These are phyloP conservation scores for Phylloporus sp. DNA, from an alignment of 768 basidiomycete genomes.

Conservation along the genomic window DNA sequence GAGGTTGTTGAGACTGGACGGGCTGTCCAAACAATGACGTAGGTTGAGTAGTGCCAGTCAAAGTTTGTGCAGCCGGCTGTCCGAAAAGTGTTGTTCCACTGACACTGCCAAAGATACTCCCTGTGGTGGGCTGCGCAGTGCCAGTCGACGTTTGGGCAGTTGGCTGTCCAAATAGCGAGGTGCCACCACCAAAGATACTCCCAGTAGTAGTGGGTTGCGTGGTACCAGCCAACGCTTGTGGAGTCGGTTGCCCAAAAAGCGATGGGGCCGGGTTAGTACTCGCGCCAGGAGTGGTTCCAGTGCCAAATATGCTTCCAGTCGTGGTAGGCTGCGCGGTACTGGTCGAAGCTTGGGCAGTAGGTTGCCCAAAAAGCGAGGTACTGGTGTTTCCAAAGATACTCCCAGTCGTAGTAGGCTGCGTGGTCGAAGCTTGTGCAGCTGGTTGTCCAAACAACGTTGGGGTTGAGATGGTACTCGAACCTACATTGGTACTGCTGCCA, in stretches of 20 bases:
- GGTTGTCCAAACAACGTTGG: neutral
- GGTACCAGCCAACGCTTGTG: constrained; percentile 8
- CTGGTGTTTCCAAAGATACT: constrained; percentile 10
- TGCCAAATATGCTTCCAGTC: constrained; percentile 13
- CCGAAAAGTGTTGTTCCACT: neutral
- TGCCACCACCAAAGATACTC: constrained; percentile 8
- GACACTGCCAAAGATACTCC: neutral
- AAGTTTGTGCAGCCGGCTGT: neutral
- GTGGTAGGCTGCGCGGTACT: constrained; percentile 3
- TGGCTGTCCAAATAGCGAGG: neutral
- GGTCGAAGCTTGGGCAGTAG: neutral
- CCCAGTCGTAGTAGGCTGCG: constrained; percentile 7
- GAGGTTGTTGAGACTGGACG: constrained; percentile 18
- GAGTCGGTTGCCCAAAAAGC: constrained; percentile 30
- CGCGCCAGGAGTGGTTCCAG: neutral
- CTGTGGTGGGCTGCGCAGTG: neutral
- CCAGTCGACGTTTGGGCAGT: neutral
- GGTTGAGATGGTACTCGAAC: neutral
- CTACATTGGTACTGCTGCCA: neutral
- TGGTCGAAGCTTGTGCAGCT: neutral
- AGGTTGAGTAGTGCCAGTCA: constrained; percentile 8
- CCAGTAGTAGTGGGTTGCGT: constrained; percentile 14
- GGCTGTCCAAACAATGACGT: constrained; percentile 21
- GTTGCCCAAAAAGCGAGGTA: neutral
- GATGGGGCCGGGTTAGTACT: constrained; percentile 21